Conservation (phyloP, 306 rosid species). For the Sechiopsis laciniata region DNA sequence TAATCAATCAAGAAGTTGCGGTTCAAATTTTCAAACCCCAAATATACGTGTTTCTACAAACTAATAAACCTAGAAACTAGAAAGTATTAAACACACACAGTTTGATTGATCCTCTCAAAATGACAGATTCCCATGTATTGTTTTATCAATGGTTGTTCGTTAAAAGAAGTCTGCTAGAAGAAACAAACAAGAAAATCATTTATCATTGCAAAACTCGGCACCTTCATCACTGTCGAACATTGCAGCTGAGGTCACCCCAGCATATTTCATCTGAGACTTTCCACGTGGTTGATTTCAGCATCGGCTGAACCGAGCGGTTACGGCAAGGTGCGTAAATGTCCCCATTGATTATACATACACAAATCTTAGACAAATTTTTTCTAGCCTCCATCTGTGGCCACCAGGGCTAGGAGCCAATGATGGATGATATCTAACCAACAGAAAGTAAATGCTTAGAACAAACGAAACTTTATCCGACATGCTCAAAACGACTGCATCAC, state of each 20-base stretch:
- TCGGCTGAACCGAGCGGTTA: not conserved
- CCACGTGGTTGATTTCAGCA: not conserved
- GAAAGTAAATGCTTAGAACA: not conserved
- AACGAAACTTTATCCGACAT: not conserved
- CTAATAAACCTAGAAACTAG: not conserved
- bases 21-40: too few relatives aligned
- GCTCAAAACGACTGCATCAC: not conserved
- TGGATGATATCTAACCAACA: slow-evolving; percentile 12
- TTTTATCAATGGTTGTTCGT: not conserved
- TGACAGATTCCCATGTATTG: not conserved
- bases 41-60: too few relatives aligned
- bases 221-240: not conserved
- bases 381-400: not conserved
- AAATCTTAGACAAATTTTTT: not conserved
- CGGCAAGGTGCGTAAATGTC: not conserved
- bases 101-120: slow-evolving; percentile 1
- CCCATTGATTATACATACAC: not conserved
- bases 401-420: not conserved
- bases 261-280: not conserved
- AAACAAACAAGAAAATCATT: not conserved
- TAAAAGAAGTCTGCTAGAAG: not conserved
- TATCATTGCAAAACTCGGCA: not conserved
- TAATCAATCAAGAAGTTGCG: too few relatives aligned
- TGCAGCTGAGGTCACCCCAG: not conserved
- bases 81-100: not conserved